These are phyloP conservation scores for Serendipita vermifera DNA, from an alignment of 768 basidiomycete species.

Conservation along the genomic window DNA sequence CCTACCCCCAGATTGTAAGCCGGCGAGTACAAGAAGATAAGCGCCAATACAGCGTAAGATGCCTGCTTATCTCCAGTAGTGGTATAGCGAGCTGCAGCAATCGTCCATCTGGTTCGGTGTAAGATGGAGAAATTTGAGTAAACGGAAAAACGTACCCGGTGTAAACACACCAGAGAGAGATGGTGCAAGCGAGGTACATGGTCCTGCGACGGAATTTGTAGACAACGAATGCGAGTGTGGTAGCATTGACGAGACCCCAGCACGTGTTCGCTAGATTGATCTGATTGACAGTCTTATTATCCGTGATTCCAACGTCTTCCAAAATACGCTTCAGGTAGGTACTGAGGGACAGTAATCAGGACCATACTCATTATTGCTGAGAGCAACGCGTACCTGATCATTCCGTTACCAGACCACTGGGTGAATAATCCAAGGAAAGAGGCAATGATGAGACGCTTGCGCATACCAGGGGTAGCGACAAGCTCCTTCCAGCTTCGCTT, in stretches of 20 bases:
- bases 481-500: constrained; percentile 38
- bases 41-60: constrained; percentile 40
- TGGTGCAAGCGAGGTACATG: constrained; percentile 38
- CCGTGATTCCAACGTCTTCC: constrained; percentile 38
- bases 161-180: constrained; percentile 35
- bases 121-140: constrained; percentile 11
- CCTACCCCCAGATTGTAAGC: constrained; percentile 37
- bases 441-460: constrained; percentile 36
- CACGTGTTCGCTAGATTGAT: constrained; percentile 42
- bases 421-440: constrained; percentile 23
- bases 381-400: neutral
- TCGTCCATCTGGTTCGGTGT: constrained; percentile 34
- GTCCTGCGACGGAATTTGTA: constrained; percentile 36
- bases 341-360: constrained; percentile 22
- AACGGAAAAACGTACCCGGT: constrained; percentile 20
- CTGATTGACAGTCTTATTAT: constrained; percentile 37
- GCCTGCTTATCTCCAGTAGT: constrained; percentile 39
- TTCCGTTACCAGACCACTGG: constrained; percentile 9
- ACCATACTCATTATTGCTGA: neutral
- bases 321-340: constrained; percentile 43
- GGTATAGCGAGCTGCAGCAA: constrained; percentile 10
- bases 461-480: constrained; percentile 37
- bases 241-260: constrained; percentile 45
- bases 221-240: constrained; percentile 36
- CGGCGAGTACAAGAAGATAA: constrained; percentile 46